phyloP scores from a whole-genome alignment of 495 filamentous ascomycete species.

The Xylaria scruposa region DNA sequence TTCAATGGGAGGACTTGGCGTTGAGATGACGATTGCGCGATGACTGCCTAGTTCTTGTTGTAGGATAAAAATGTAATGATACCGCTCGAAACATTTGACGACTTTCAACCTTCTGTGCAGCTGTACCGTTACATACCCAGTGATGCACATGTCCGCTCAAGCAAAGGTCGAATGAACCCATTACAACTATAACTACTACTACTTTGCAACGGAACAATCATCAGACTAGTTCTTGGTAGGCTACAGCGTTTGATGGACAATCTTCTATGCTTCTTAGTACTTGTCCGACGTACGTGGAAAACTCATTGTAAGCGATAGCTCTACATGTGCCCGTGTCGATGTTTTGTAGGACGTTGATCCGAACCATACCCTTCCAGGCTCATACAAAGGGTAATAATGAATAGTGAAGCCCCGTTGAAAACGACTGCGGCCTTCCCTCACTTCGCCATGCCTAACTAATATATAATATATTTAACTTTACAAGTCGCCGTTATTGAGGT shows the following conservation, averaged over 20 bases:
- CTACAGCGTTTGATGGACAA: neutral
- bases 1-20: neutral
- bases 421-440: neutral
- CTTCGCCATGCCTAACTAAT: neutral
- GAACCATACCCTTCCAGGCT: neutral
- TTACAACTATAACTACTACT: neutral
- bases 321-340: neutral
- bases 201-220: neutral
- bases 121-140: neutral
- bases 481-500: neutral
- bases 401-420: neutral
- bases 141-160: neutral
- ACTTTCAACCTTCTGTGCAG: neutral
- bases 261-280: neutral
- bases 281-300: neutral
- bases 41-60: conserved; percentile 20
- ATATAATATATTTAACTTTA: conserved; percentile 13
- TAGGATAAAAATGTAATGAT: conserved; percentile 30
- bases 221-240: neutral
- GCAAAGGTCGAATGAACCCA: neutral
- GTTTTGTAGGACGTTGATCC: neutral
- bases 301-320: neutral
- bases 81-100: conserved; percentile 9
- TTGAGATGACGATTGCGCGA: conserved; percentile 3
- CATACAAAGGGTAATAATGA: neutral